A percentile compares a stretch with the other conserved stretches of the same genome.
Conservation (phyloP, 148 eudicot species). For the Fagopyrum tataricum region DNA sequence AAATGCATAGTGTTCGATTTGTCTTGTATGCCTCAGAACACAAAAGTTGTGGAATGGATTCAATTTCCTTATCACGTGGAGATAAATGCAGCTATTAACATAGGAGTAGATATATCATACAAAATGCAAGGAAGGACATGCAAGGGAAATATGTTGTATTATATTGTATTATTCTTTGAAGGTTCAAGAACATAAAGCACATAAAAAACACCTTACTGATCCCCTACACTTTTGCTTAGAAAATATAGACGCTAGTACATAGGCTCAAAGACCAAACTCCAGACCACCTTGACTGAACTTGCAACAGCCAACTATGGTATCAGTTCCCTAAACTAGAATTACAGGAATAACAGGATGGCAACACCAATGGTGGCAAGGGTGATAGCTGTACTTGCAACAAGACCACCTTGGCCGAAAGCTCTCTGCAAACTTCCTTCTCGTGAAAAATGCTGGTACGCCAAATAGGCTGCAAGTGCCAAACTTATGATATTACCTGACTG, state of each 20-base stretch:
- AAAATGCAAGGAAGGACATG: not conserved
- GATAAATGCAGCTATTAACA: not conserved
- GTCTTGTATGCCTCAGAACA: not conserved
- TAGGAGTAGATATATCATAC: not conserved
- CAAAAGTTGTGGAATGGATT: not conserved
- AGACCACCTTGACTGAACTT: not conserved
- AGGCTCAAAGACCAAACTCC: not conserved
- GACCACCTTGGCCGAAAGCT: conserved; percentile 69
- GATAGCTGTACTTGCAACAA: conserved; percentile 65
- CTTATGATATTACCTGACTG: conserved; percentile 62
- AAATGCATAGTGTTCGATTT: not conserved
- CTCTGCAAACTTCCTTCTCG: conserved; percentile 61
- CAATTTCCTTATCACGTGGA: not conserved
- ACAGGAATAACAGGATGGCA: conserved; percentile 53
- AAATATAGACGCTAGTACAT: not conserved
- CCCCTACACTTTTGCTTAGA: not conserved
- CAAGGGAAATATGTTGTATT: not conserved
- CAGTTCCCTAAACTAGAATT: conserved; percentile 16
- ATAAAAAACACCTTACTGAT: not conserved
- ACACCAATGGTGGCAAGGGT: conserved; percentile 35
- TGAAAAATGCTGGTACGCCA: conserved; percentile 81
- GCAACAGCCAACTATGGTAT: not conserved
- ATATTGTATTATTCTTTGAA: not conserved
- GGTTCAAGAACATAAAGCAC: not conserved
- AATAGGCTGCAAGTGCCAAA: conserved; percentile 54